Evolutionary conservation across 1,284 basidiomycete species (phyloP).

Genomic region (Cutaneotrichosporon sp.): DNA sequence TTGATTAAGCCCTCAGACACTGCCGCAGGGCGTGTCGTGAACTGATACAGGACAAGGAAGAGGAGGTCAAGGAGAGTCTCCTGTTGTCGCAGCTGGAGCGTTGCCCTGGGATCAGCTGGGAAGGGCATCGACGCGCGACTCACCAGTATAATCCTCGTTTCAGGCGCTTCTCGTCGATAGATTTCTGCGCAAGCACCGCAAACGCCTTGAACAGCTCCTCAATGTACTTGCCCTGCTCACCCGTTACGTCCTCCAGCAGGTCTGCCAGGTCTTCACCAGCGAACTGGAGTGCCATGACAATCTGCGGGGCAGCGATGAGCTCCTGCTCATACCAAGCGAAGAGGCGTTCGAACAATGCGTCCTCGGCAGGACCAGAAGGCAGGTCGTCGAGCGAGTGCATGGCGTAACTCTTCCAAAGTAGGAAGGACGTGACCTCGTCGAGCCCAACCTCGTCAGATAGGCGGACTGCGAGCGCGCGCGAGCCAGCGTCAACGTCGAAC

Average conservation of each 20-base stretch:
- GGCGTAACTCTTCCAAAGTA: conserved; percentile 37
- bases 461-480: conserved; percentile 27
- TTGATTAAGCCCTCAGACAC: conserved; percentile 43
- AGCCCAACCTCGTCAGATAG: conserved; percentile 30
- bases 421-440: conserved; percentile 33
- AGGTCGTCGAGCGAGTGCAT: conserved; percentile 35
- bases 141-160: conserved; percentile 38
- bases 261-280: conserved; percentile 29
- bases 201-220: conserved; percentile 44
- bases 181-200: conserved; percentile 36
- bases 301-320: conserved; percentile 36
- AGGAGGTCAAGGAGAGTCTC: conserved; percentile 42
- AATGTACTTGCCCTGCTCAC: conserved; percentile 37
- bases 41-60: conserved; percentile 42
- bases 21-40: conserved; percentile 33
- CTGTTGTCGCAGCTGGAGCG: conserved; percentile 43
- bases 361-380: conserved; percentile 22
- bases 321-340: conserved; percentile 42
- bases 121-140: conserved; percentile 6
- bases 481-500: conserved; percentile 30
- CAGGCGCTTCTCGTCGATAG: conserved; percentile 24
- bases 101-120: conserved; percentile 32
- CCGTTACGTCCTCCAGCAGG: conserved; percentile 30
- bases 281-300: conserved; percentile 32
- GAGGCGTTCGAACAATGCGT: conserved; percentile 33